A percentile compares a stretch with the other conserved stretches of the same genome.
Conservation (phyloP, 1,139 yeast species). For the Arxiozyma heterogenica region DNA sequence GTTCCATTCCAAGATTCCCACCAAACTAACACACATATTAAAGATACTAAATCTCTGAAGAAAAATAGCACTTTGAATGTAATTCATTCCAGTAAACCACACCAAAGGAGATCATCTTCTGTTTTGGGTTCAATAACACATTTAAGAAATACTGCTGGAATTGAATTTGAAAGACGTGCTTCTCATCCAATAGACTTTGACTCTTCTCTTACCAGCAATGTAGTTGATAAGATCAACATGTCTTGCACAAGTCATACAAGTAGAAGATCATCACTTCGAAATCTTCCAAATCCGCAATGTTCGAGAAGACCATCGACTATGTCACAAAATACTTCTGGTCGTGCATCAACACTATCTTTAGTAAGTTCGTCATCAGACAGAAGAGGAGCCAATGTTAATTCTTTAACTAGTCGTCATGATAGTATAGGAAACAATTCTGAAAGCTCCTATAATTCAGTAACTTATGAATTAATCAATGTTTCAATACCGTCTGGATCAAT, state of each 20-base stretch:
- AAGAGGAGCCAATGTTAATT: background rate
- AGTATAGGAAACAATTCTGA: constrained; percentile 5
- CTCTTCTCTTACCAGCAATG: background rate
- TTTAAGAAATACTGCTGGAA: background rate
- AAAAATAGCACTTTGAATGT: constrained; percentile 2
- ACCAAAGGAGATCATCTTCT: constrained; percentile 20
- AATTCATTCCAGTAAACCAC: constrained; percentile 3
- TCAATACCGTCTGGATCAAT: constrained; percentile 7
- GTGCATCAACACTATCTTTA: constrained; percentile 30
- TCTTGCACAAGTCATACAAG: background rate
- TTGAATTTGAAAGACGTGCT: constrained; percentile 17
- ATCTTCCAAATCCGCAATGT: constrained; percentile 12
- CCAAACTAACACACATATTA: constrained; percentile 5
- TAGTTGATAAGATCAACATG: background rate
- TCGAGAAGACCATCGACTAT: constrained; percentile 1
- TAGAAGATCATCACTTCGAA: constrained; percentile 8
- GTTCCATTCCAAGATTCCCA: constrained; percentile 50
- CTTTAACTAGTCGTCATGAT: constrained; percentile 6
- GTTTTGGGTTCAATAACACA: background rate
- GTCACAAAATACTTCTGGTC: constrained; percentile 20
- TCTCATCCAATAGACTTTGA: constrained; percentile 19
- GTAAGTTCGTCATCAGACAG: constrained; percentile 29
- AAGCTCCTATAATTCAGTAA: constrained; percentile 12
- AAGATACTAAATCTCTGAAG: constrained; percentile 3
- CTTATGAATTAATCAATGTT: constrained; percentile 21